Evolutionary conservation across 495 filamentous ascomycete species (phyloP).

Genomic region (Talaromyces liani): DNA sequence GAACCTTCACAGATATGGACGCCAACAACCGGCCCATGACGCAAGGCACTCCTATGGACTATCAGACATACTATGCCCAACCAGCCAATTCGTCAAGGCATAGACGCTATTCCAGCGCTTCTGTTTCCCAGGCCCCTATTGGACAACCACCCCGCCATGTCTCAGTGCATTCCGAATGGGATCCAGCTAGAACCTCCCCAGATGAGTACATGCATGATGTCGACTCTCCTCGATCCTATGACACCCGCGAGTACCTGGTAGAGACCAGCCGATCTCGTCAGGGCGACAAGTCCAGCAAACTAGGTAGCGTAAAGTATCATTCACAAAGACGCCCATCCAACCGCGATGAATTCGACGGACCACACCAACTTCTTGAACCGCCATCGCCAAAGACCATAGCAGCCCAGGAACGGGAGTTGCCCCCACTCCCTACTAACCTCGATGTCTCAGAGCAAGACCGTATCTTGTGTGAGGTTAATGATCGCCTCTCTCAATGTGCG

Average conservation of each 20-base stretch:
- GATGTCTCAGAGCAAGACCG: slow-evolving; percentile 76
- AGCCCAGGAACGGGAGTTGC: slow-evolving; percentile 69
- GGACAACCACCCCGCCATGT: slow-evolving; percentile 24
- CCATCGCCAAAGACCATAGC: slow-evolving; percentile 59
- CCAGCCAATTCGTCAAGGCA: slow-evolving; percentile 6
- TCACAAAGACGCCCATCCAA: slow-evolving; percentile 69
- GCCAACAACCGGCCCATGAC: slow-evolving; percentile 13
- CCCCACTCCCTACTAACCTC: slow-evolving; percentile 74
- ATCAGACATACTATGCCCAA: slow-evolving; percentile 21
- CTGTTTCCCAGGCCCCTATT: slow-evolving; percentile 22
- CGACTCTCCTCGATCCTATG: slow-evolving; percentile 24
- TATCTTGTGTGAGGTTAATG: slow-evolving; percentile 72
- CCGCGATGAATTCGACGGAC: slow-evolving; percentile 83
- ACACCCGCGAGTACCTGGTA: slow-evolving; percentile 33
- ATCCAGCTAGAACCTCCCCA: slow-evolving; percentile 24
- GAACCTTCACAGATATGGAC: slow-evolving; percentile 25
- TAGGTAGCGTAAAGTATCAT: slow-evolving; percentile 44
- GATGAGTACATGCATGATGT: slow-evolving; percentile 26
- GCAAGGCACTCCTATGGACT: slow-evolving; percentile 26
- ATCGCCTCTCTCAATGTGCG: slow-evolving; percentile 73
- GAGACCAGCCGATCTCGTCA: slow-evolving; percentile 29
- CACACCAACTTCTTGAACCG: slow-evolving; percentile 67
- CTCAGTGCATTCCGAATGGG: slow-evolving; percentile 30
- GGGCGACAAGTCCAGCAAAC: slow-evolving; percentile 31
- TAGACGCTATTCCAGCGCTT: slow-evolving; percentile 9